phyloP scores from a whole-genome alignment of 306 rosid genomes.

The Alnus glutinosa region DNA sequence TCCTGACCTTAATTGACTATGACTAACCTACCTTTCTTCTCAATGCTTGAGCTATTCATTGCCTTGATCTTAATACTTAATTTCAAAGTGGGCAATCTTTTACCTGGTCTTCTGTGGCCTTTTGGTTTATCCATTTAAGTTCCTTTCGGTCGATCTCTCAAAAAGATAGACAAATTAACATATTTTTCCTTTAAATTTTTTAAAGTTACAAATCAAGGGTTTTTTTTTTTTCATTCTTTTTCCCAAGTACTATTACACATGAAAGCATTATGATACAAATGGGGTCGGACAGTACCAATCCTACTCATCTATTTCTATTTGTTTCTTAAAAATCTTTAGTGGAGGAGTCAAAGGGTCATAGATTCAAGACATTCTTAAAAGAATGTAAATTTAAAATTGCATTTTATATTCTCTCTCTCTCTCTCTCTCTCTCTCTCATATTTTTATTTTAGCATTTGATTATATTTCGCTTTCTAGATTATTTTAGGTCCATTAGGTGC shows the following conservation, averaged over 20 bases:
- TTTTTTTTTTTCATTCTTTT: background rate
- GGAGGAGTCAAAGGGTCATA: conserved; percentile 74
- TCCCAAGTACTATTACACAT: conserved; percentile 8
- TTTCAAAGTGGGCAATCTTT: conserved; percentile 4
- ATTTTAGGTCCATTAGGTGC: conserved; percentile 24
- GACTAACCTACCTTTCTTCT: conserved; percentile 59
- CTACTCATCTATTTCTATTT: conserved; percentile 31
- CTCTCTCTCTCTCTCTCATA: background rate
- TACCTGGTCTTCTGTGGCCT: conserved; percentile 16
- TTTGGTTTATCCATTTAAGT: background rate
- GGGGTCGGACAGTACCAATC: conserved; percentile 49
- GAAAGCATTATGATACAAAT: conserved; percentile 44
- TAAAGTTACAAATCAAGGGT: too few relatives aligned
- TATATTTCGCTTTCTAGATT: conserved; percentile 14
- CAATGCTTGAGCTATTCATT: conserved; percentile 13
- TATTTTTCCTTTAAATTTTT: background rate
- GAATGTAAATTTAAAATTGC: conserved; percentile 32
- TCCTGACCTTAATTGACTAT: conserved; percentile 27
- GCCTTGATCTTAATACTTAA: background rate
- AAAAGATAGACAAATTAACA: background rate
- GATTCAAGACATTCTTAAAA: conserved; percentile 48
- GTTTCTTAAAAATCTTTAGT: conserved; percentile 51
- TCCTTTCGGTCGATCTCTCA: background rate
- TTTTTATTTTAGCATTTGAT: conserved; percentile 23
- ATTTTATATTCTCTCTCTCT: conserved; percentile 26